Percentiles rank a stretch among this genome's conserved stretches.
phyloP scores from a whole-genome alignment of 2,329 filamentous ascomycete genomes.

The Corynespora cassiicola region DNA sequence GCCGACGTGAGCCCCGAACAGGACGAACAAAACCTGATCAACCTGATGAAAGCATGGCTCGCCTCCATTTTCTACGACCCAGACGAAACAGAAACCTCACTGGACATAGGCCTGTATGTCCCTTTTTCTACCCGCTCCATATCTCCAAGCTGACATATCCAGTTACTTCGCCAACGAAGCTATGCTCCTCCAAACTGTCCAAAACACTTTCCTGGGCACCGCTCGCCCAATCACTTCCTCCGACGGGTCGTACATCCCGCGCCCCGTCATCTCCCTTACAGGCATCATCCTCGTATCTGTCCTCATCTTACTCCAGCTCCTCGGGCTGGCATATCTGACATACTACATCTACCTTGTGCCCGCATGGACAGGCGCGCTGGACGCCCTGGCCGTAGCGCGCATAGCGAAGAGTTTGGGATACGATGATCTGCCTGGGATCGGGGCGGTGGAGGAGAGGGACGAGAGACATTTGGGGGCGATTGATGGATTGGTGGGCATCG shows the following conservation, averaged over 20 bases:
- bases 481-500: constrained; percentile 2
- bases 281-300: constrained; percentile 7
- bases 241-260: constrained; percentile 2
- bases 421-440: constrained; percentile 6
- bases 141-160: too few species aligned
- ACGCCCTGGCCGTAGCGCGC: too few species aligned
- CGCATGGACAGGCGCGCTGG: too few species aligned
- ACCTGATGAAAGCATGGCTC: constrained; percentile 2
- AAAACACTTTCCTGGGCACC: constrained; percentile 6
- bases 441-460: background rate
- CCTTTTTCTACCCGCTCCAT: background rate
- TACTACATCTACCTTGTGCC: too few species aligned
- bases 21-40: background rate
- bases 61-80: constrained; percentile 1
- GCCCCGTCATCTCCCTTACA: constrained; percentile 1
- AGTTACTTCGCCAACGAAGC: constrained; percentile 12
- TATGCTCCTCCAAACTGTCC: constrained; percentile 8
- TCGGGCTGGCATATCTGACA: constrained; percentile 10
- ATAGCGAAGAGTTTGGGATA: constrained; percentile 10
- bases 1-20: too few species aligned
- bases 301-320: constrained; percentile 8
- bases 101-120: background rate
- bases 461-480: background rate
- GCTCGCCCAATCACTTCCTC: too few species aligned
- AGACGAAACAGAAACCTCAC: background rate